phyloP scores from a whole-genome alignment of 495 filamentous ascomycete species.

The Astrocystis sublimbata region DNA sequence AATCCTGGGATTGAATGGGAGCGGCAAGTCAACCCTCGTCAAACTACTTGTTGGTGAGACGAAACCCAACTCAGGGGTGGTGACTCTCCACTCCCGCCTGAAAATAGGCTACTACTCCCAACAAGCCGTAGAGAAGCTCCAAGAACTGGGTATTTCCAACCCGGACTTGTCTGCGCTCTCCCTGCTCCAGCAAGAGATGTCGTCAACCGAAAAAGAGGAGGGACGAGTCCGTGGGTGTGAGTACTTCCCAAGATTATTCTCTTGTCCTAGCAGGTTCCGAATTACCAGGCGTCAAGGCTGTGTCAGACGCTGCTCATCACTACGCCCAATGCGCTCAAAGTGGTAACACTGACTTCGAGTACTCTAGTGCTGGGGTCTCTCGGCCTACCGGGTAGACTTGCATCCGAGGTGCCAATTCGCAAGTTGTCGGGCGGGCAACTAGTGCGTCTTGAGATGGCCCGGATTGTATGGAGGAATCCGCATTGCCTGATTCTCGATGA shows the following conservation, averaged over 20 bases:
- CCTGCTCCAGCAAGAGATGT: conserved; percentile 51
- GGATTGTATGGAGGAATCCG: conserved; percentile 64
- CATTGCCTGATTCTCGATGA: conserved; percentile 80
- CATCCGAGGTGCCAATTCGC: conserved; percentile 66
- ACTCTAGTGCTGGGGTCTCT: conserved; percentile 66
- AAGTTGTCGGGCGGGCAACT: conserved; percentile 76
- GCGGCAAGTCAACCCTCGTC: conserved; percentile 72
- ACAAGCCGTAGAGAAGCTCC: conserved; percentile 69
- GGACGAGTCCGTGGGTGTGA: conserved; percentile 59
- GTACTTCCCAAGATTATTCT: too few relatives aligned
- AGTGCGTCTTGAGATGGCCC: conserved; percentile 71
- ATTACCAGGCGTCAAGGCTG: too few relatives aligned
- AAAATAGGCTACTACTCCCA: conserved; percentile 76
- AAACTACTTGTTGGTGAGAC: conserved; percentile 53
- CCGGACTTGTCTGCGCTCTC: conserved; percentile 61
- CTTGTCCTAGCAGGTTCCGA: too few relatives aligned
- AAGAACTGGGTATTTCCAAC: conserved; percentile 43
- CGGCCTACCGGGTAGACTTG: conserved; percentile 64
- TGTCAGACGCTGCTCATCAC: too few relatives aligned
- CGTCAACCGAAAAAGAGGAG: conserved; percentile 55
- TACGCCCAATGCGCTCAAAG: too few relatives aligned
- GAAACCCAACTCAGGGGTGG: conserved; percentile 52
- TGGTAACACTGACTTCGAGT: too few relatives aligned
- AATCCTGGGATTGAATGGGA: conserved; percentile 72
- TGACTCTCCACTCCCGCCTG: conserved; percentile 64